Base-by-base conservation (phyloP, 2,329 filamentous ascomycete species). In the Sporothrix variecibatus region DNA sequence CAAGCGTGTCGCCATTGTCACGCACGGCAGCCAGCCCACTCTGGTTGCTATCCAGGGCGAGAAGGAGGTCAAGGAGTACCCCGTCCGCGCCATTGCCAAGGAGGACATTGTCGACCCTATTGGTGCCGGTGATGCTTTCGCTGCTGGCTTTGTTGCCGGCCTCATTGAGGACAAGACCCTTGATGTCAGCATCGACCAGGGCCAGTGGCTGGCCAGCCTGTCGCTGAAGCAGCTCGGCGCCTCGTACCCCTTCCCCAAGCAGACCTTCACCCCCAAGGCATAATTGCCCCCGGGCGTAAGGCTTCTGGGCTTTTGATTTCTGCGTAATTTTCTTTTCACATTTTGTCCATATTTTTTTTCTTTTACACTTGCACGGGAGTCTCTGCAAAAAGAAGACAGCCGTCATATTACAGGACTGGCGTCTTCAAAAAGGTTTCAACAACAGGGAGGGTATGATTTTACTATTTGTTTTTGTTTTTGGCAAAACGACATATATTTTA, bases 101-200 rank as follows among this genome's bases (percentile, higher is more conserved):
- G 96, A 99, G 82, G 95, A 95, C 72, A 99, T 99, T 81, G 95
- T 96, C 75, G 96, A 95, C 81, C 96, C 96, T 77, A 94, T 99
- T 85, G 87, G 94, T 74, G 96, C 96, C 72, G 96, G 95, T 81
- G 73, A 75, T 51, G 73, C 96, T 72, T 99, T 99, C 81, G 95
- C 96, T 75, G 96, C 94, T 81, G 96, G 96, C 77, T 94, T 99
- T 85, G 87, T 94, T 73, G 96, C 96, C 72, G 96, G 95, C 81
- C 87, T 98, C 77, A 91, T 97, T 76, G 88, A 95, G 84, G 94
- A 93, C 83, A 93, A 96, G 86, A 82, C 90, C 72, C 87, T 99
- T 70, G 91, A 93, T 79, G 90, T 91, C 78, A 89, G 89, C 80
- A 88, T 99, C 79, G 93, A 98, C 83, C 93, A 96, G 89, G 96